Base-by-base conservation (phyloP, 805 yeast species). In the Phaffomyces opuntiae region DNA sequence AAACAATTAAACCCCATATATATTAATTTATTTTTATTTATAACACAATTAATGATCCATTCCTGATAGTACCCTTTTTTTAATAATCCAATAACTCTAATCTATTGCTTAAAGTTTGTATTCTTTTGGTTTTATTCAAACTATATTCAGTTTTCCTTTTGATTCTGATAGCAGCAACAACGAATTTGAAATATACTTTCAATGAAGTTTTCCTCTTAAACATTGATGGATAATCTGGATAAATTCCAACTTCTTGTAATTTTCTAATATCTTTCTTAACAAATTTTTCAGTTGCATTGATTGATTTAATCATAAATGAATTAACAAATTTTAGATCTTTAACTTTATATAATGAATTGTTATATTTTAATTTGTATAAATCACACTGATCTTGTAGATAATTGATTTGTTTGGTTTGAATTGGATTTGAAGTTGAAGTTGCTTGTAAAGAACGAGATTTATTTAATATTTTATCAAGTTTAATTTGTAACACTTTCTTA, bases 321-420 rank as follows among this genome's bases (percentile, higher is more conserved):
- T 64, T 57, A 50, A 60, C 57, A 49, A 61, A 69, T 48, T 55
- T 63, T 47, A 69, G 59, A 50, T 69, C 74, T 9, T 61, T 55
- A 21, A 60, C 57, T 38, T 54, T 48, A 38, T 65, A 62, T 41
- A 67, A 63, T 43, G 70, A 57, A 46, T 77, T 79, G 39, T 69
- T 69, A 40, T 75, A 61, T 52, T 71, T 74, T 43, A 78, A 70
- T 51, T 64, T 70, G 57, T 70, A 73, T 45, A 73, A 67, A 32
- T 69, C 69, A 49, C 69, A 60, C 55, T 76, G 77, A 40, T 65
- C 64, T 39, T 68, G 67, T 32, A 68, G 56, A 11, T 36, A 36
- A 4, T 40, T 19, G 13, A 66, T 52, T 17, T 50, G 40, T 21
- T 43, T 36, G n/a, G 63, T 58, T 21, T 63, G 52, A 13, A 9